Conservation (phyloP, 1,284 basidiomycete species). For the Marasmius fiardii region DNA sequence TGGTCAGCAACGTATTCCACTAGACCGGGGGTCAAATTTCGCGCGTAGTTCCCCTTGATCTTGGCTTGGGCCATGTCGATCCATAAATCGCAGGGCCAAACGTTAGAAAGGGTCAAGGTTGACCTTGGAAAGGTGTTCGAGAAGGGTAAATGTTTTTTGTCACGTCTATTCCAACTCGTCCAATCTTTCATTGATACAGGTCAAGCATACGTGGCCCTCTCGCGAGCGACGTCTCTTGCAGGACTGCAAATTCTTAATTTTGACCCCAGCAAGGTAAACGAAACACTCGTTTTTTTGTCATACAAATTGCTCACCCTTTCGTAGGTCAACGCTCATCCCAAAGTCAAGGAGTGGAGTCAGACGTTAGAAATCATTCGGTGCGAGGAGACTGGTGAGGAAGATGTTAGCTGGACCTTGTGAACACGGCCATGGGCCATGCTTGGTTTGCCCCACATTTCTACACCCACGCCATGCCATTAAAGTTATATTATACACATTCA, state of each 20-base stretch:
- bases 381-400: neutral
- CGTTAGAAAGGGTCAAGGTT: constrained; percentile 81
- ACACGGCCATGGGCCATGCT: no score
- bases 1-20: constrained; percentile 11
- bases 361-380: constrained; percentile 30
- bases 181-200: constrained; percentile 36
- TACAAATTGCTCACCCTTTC: neutral
- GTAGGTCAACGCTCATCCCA: constrained; percentile 69
- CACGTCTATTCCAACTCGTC: constrained; percentile 1
- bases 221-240: constrained; percentile 89
- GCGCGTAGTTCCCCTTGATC: constrained; percentile 67
- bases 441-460: no score
- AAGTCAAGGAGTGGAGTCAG: constrained; percentile 60
- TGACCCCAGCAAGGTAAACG: constrained; percentile 62
- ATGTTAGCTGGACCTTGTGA: constrained; percentile 1
- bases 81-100: constrained; percentile 93
- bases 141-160: constrained; percentile 55
- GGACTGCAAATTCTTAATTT: constrained; percentile 92
- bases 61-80: constrained; percentile 95
- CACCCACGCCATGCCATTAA: no score
- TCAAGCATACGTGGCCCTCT: constrained; percentile 95
- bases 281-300: neutral
- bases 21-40: neutral
- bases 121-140: constrained; percentile 84
- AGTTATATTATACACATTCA: no score